These are phyloP conservation scores for Rhododendron simsii DNA, from an alignment of 148 eudicot genomes.

Conservation along the genomic window DNA sequence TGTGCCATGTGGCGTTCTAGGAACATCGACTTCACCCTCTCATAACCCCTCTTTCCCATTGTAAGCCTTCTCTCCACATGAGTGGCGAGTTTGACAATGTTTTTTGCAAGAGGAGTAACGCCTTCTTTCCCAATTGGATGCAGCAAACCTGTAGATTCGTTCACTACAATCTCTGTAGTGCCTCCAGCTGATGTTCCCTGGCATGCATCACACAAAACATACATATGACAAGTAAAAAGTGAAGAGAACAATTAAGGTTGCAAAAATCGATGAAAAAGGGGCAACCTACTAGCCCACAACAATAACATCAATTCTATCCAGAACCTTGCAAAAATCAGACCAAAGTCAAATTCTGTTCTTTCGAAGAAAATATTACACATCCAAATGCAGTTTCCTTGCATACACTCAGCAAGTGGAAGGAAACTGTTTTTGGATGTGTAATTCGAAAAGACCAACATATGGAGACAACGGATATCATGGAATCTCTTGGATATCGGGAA, in stretches of 20 bases:
- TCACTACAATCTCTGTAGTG: constrained; percentile 81
- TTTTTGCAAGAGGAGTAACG: constrained; percentile 69
- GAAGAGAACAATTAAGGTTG: not conserved
- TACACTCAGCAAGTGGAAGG: not conserved
- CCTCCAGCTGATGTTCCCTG: constrained; percentile 99
- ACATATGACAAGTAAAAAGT: not conserved
- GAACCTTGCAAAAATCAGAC: not conserved
- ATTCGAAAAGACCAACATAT: not conserved
- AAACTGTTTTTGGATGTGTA: not conserved
- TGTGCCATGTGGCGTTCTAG: constrained; percentile 84
- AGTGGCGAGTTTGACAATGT: constrained; percentile 75
- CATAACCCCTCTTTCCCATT: constrained; percentile 87
- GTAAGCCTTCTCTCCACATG: constrained; percentile 72
- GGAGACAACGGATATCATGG: not conserved
- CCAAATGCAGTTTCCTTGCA: not conserved
- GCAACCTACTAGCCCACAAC: not conserved
- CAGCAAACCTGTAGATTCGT: constrained; percentile 77
- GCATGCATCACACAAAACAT: not conserved
- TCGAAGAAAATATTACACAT: not conserved
- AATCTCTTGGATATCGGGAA: not conserved
- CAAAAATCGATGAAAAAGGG: not conserved
- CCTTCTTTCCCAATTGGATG: constrained; percentile 93
- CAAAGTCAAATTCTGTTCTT: not conserved
- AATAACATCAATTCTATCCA: not conserved
- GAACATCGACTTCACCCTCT: constrained; percentile 76